Evolutionary conservation across 192 early-diverging fungal species (phyloP).

Genomic region (Entomortierella parvispora): DNA sequence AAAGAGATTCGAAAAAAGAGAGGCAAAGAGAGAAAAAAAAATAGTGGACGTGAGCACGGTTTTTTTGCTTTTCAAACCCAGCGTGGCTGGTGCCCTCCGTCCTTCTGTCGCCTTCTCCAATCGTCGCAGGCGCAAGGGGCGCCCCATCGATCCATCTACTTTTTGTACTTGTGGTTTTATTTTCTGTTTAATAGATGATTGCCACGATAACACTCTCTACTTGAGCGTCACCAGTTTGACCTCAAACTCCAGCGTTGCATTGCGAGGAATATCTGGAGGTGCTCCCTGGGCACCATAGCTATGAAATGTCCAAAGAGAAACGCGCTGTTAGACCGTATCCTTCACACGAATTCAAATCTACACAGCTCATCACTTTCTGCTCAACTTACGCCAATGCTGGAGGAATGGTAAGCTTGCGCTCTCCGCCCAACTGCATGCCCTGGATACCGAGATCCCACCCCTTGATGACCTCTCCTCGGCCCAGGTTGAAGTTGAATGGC

Average conservation of each 20-base stretch:
- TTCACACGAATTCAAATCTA: too few relatives aligned
- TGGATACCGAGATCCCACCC: constrained; percentile 89
- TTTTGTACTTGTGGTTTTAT: neutral
- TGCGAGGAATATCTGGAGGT: constrained; percentile 87
- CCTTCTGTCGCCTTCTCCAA: too few relatives aligned
- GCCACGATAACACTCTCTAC: too few relatives aligned
- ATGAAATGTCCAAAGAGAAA: neutral
- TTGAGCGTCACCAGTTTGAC: constrained; percentile 57
- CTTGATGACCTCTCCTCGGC: constrained; percentile 85
- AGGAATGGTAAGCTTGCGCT: constrained; percentile 89
- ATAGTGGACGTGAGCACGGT: neutral
- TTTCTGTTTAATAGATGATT: too few relatives aligned
- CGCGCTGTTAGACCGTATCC: neutral
- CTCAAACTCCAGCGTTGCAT: constrained; percentile 88
- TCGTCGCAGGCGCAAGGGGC: neutral
- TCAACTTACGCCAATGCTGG: constrained; percentile 66
- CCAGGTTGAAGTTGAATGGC: constrained; percentile 86
- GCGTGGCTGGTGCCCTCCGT: neutral
- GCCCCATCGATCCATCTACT: neutral
- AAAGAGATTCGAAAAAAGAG: neutral
- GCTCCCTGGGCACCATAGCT: constrained; percentile 56
- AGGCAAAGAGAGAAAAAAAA: constrained; percentile 11
- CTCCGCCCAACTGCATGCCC: constrained; percentile 90
- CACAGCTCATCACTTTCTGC: too few relatives aligned
- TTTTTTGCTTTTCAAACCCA: constrained; percentile 17